phyloP scores from a whole-genome alignment of 2,329 filamentous ascomycete genomes.

The Xylariaceae sp. region DNA sequence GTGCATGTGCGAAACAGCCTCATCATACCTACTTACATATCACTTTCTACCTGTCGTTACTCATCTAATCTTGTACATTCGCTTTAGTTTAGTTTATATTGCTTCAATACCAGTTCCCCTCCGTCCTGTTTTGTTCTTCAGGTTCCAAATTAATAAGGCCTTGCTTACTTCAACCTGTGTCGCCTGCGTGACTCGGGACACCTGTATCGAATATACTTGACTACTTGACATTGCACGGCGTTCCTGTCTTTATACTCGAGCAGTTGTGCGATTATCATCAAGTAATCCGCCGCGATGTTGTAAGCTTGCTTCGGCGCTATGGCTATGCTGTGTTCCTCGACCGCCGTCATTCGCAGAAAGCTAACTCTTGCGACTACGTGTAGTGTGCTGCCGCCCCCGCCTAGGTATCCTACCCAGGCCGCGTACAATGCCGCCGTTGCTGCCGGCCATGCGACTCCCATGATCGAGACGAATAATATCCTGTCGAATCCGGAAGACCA shows the following conservation, averaged over 20 bases:
- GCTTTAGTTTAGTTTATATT: too few relatives aligned
- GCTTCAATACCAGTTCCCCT: too few relatives aligned
- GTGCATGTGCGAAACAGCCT: too few relatives aligned
- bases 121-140: too few relatives aligned
- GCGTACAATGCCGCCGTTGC: constrained; percentile 74
- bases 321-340: constrained; percentile 7
- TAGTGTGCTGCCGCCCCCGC: constrained; percentile 84
- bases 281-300: constrained; percentile 30
- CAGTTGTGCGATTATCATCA: constrained; percentile 2
- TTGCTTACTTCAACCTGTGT: not conserved
- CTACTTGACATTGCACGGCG: constrained; percentile 1
- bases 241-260: not conserved
- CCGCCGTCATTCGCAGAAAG: constrained; percentile 7
- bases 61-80: too few relatives aligned
- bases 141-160: too few relatives aligned
- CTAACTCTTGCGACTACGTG: constrained; percentile 17
- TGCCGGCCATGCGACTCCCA: constrained; percentile 67
- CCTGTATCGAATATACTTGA: constrained; percentile 1
- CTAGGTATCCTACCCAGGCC: constrained; percentile 76
- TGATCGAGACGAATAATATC: constrained; percentile 94
- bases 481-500: constrained; percentile 85
- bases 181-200: not conserved
- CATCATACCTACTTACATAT: too few relatives aligned
- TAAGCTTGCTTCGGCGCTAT: constrained; percentile 21
- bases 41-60: too few relatives aligned